A percentile compares a stretch with the other conserved stretches of the same genome.
Conservation (phyloP, 1,139 yeast genomes). For the Yamadazyma siamensis region DNA sequence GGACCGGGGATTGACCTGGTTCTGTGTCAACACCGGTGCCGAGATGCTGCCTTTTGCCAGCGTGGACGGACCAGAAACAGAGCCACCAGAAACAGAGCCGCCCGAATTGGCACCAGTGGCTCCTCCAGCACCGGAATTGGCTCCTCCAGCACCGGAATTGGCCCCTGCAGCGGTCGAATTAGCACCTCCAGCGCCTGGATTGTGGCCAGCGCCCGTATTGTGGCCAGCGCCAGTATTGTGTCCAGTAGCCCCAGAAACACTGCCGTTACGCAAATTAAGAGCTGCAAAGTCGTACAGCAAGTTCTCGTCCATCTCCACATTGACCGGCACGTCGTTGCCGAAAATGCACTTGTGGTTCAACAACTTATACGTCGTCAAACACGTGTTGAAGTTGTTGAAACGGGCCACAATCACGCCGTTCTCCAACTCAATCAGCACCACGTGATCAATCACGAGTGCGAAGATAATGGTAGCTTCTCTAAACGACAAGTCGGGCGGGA, state of each 20-base stretch:
- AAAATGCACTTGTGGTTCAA: constrained; percentile 64
- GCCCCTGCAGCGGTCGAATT: neutral
- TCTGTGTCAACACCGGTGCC: neutral
- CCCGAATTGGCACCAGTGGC: constrained; percentile 3
- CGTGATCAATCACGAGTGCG: constrained; percentile 74
- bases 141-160: constrained; percentile 1
- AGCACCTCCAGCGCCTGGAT: neutral
- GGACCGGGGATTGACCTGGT: constrained; percentile 33
- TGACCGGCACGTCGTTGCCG: constrained; percentile 54
- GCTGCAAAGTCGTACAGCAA: constrained; percentile 22
- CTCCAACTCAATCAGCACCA: constrained; percentile 52
- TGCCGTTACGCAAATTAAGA: constrained; percentile 21
- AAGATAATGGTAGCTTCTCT: constrained; percentile 80
- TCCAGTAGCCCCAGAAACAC: neutral
- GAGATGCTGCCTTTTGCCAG: constrained; percentile 1
- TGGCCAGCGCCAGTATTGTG: neutral
- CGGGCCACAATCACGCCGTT: constrained; percentile 49
- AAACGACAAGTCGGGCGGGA: constrained; percentile 69
- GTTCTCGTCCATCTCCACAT: constrained; percentile 40
- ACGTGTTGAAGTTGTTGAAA: constrained; percentile 62
- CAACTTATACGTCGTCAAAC: constrained; percentile 66
- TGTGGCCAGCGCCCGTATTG: neutral
- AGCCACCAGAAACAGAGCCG: neutral
- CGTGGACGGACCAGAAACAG: no score
- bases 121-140: constrained; percentile 4